A percentile compares a stretch with the other conserved stretches of the same genome.
These are phyloP conservation scores for Haplosporangium gracile DNA, from an alignment of 192 early-diverging fungal genomes.

Conservation along the genomic window DNA sequence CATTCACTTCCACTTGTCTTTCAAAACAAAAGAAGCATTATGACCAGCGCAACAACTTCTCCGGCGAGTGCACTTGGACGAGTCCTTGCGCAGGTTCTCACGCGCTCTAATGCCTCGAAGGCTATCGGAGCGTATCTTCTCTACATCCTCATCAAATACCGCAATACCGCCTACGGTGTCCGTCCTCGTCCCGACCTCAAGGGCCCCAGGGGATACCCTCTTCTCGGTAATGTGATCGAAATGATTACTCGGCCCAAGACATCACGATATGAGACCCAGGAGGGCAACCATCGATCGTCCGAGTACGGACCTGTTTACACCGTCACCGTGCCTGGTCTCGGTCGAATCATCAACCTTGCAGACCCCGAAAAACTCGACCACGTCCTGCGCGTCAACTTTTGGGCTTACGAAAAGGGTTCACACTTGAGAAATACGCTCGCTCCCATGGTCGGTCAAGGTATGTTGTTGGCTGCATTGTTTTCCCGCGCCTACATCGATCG, in stretches of 20 bases:
- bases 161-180: neutral
- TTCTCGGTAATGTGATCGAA: slow-evolving; percentile 32
- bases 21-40: neutral
- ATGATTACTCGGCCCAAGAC: slow-evolving; percentile 9
- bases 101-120: slow-evolving; percentile 14
- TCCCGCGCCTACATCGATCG: neutral
- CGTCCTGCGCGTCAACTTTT: slow-evolving; percentile 42
- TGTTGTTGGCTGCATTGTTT: neutral
- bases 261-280: slow-evolving; percentile 28
- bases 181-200: slow-evolving; percentile 22
- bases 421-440: slow-evolving; percentile 13
- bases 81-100: slow-evolving; percentile 6
- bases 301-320: slow-evolving; percentile 35
- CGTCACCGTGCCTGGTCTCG: slow-evolving; percentile 37
- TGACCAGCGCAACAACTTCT: neutral
- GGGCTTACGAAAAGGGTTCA: slow-evolving; percentile 51
- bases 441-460: slow-evolving; percentile 46
- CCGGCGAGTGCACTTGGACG: neutral
- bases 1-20: neutral
- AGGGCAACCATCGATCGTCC: slow-evolving; percentile 7
- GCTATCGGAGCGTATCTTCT: slow-evolving; percentile 20
- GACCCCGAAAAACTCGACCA: slow-evolving; percentile 46
- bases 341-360: slow-evolving; percentile 33
- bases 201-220: slow-evolving; percentile 26
- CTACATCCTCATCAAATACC: slow-evolving; percentile 21